These are phyloP conservation scores for Dorcoceras hygrometricum DNA, from an alignment of 257 asterid genomes.

Conservation along the genomic window DNA sequence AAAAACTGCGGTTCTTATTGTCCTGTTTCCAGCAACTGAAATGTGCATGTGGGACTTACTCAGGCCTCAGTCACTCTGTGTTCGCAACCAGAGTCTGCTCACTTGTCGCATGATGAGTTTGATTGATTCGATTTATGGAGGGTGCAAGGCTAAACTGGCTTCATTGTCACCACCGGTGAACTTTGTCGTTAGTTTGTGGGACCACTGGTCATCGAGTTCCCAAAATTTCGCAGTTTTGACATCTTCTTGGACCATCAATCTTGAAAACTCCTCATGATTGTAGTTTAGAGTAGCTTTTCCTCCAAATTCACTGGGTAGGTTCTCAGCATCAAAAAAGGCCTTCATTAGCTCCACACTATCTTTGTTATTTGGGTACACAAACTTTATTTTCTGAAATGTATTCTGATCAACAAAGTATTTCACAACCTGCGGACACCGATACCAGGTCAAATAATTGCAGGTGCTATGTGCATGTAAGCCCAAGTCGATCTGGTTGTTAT, in stretches of 20 bases:
- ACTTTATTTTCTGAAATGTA: constrained; percentile 54
- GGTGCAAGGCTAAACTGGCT: constrained; percentile 30
- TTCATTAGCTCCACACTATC: constrained; percentile 73
- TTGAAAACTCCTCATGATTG: constrained; percentile 77
- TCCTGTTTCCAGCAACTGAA: not conserved
- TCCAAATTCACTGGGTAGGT: constrained; percentile 85
- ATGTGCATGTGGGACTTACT: not conserved
- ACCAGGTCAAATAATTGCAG: not conserved
- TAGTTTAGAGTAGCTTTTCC: constrained; percentile 67
- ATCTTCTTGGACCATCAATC: constrained; percentile 73
- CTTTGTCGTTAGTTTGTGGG: constrained; percentile 15
- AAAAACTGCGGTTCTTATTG: not conserved
- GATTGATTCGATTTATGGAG: constrained; percentile 4
- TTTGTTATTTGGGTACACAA: constrained; percentile 63
- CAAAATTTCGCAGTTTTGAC: constrained; percentile 62
- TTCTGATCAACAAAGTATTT: constrained; percentile 67
- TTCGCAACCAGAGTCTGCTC: too few relatives aligned
- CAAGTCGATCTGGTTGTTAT: not conserved
- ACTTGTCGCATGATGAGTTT: too few relatives aligned
- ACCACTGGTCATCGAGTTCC: constrained; percentile 37
- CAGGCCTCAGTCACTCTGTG: not conserved
- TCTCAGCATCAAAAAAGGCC: constrained; percentile 57
- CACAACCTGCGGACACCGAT: constrained; percentile 46
- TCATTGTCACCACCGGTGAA: constrained; percentile 21
- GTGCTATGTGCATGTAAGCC: not conserved